Conservation (phyloP, 192 early-diverging fungal species). For the Backusella australiensis region DNA sequence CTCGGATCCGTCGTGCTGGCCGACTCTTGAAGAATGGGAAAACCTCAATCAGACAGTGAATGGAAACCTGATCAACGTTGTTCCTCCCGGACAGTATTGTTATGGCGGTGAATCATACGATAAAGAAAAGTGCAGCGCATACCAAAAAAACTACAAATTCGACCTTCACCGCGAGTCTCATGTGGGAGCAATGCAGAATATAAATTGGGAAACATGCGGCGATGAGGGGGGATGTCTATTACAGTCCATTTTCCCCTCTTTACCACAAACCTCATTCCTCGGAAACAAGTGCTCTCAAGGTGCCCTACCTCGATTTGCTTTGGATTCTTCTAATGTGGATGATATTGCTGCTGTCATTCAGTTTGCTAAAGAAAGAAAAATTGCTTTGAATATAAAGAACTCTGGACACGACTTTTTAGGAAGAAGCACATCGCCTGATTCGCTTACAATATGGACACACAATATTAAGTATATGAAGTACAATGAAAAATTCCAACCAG, state of each 20-base stretch:
- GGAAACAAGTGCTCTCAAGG: constrained; percentile 28
- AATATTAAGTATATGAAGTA: constrained; percentile 38
- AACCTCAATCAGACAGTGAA: constrained; percentile 14
- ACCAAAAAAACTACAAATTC: neutral
- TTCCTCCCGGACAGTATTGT: constrained; percentile 30
- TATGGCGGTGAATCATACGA: constrained; percentile 29
- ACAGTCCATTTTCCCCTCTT: neutral
- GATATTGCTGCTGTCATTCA: constrained; percentile 32
- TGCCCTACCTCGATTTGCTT: constrained; percentile 32
- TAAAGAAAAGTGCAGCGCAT: constrained; percentile 19
- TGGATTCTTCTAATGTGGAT: constrained; percentile 26
- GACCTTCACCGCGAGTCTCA: constrained; percentile 2
- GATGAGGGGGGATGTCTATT: constrained; percentile 13
- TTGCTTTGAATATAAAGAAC: constrained; percentile 54
- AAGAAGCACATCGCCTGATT: constrained; percentile 40
- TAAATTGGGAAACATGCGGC: constrained; percentile 31
- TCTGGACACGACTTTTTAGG: constrained; percentile 53
- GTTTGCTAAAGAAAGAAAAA: constrained; percentile 39
- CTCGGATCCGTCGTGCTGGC: constrained; percentile 29
- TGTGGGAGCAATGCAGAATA: constrained; percentile 15
- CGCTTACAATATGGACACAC: constrained; percentile 47
- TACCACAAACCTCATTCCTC: neutral
- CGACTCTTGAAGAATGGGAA: constrained; percentile 24
- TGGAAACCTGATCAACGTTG: constrained; percentile 24
- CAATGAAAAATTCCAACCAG: constrained; percentile 29